Percentiles rank a stretch among this genome's conserved stretches.
phyloP scores from a whole-genome alignment of 1,139 yeast species.

The Insectozyma bohioensis region DNA sequence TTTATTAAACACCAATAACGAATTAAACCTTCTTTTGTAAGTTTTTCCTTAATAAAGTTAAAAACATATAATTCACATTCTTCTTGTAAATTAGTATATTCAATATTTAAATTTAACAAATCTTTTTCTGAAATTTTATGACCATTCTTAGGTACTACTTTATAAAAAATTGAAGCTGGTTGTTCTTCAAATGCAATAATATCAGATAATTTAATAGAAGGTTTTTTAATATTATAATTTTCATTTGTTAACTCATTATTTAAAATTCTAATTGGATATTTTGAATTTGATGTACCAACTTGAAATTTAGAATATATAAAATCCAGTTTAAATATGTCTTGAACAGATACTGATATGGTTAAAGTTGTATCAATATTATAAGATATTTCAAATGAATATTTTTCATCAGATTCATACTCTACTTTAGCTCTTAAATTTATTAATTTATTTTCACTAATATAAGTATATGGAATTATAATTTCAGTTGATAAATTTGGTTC shows the following conservation, averaged over 20 bases:
- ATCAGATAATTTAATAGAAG: slow-evolving; percentile 21
- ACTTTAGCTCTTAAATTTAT: slow-evolving; percentile 31
- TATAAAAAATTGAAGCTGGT: slow-evolving; percentile 62
- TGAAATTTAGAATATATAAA: slow-evolving; percentile 66
- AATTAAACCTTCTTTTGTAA: slow-evolving; percentile 14
- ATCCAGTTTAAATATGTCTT: slow-evolving; percentile 63
- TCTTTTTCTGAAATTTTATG: slow-evolving; percentile 29
- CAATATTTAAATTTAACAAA: slow-evolving; percentile 40
- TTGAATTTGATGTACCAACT: slow-evolving; percentile 55
- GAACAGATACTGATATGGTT: slow-evolving; percentile 68
- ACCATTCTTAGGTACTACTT: slow-evolving; percentile 32
- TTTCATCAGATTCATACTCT: slow-evolving; percentile 24
- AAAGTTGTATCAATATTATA: slow-evolving; percentile 51
- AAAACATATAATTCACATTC: slow-evolving; percentile 32
- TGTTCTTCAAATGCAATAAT: slow-evolving; percentile 67
- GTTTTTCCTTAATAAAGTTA: slow-evolving; percentile 6
- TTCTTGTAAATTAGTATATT: slow-evolving; percentile 43
- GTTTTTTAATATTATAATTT: slow-evolving; percentile 36
- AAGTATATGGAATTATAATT: slow-evolving; percentile 24
- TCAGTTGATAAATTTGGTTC: slow-evolving; percentile 16
- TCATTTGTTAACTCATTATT: slow-evolving; percentile 41
- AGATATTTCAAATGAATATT: slow-evolving; percentile 23
- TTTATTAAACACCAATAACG: slow-evolving; percentile 28
- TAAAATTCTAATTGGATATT: slow-evolving; percentile 55
- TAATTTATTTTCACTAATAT: slow-evolving; percentile 26